Evolutionary conservation across 352 stramenopile genomes (phyloP), one percentile per base, ranked within the genome.

Genomic region (Phytophthora rubi): DNA sequence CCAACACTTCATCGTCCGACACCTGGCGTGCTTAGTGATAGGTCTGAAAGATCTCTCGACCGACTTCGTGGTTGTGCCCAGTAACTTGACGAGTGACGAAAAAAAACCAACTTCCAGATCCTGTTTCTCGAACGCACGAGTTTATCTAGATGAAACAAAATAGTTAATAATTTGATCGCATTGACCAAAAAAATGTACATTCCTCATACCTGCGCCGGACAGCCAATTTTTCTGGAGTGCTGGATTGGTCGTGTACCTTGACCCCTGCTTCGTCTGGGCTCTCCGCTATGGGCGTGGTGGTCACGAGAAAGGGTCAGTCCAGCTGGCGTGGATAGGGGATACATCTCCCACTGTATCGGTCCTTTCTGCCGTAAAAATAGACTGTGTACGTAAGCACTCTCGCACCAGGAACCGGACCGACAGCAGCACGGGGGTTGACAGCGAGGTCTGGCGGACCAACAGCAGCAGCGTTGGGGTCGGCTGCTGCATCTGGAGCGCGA

Each of bases 81-180:
- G 52, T 56, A 10, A 16, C 47, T 30, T 60, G 61, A 30, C 15
- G 16, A 3, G 42, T 61, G 10, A 52, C 54, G 28, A 8, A 56
- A n/a, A n/a, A n/a, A n/a, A n/a, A n/a, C n/a, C n/a, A 68, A 32
- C 35, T 15, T 37, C 33, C 33, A 5, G 33, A 12, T 6, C 51
- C 39, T n/a, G n/a, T 42, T 21, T 56, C 47, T 30, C 39, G 23
- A 23, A 55, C 28, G 32, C 51, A 56, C 0, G 52, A 39, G 18
- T 51, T 68, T 13, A 68, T 62, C 53, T 61, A 57, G 7, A 67
- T 10, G 18, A 55, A n/a, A 53, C 13, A 18, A 6, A 21, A 18
- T 12, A 21, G 39, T 21, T 21, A 18, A n/a, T 48, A 6, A 48
- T 53, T 48, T 12, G 8, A 2, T 4, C 21, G 4, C 3, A 54